Evolutionary conservation across 345 rosid genomes (phyloP), one percentile per base, ranked within the genome.

Genomic region (Eucalyptus marginata): DNA sequence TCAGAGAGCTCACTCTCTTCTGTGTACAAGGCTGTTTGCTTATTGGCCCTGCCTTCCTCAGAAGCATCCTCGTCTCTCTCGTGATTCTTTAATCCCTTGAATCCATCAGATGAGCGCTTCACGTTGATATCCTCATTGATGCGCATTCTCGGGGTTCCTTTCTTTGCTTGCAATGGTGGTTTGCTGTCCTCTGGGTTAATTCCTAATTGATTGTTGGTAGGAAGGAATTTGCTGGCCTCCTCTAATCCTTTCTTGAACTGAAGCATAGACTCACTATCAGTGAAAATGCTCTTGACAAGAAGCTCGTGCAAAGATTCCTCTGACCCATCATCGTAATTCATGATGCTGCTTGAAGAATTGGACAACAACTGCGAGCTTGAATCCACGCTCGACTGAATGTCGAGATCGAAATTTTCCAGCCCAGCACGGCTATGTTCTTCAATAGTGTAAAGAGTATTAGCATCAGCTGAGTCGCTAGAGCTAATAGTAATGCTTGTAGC

Each of bases 201-300:
- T 44, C 91, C 86, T 87, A 95, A 91, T 66, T 94, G 92, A 90
- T 89, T 90, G 87, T 90, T 89, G 86, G 91, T 91, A n/a, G 97
- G 99, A 92, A 97, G 96, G 88, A 97, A 96, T 94, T 94, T 96
- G 68, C 95, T 94, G 88, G 99, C 99, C 93, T 96, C 99, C 90
- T 95, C 98, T 85, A 96, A 5, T 20, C 99, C 99, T 92, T 88
- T 97, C 87, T 92, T 93, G 89, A 95, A 96, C 89, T 94, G 99
- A 92, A 94, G 68, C 40, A 93, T 86, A n/a, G 96, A 95, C 13
- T 96, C 95, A 11, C 83, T 54, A 58, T 95, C 91, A 79, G 92
- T 94, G 89, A 96, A 95, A 88, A 95, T 94, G 88, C 92, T 94
- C 90, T 90, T 93, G 89, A 89, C 94, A 88, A 94, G 90, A 92